A percentile compares a stretch with the other conserved stretches of the same genome.
Evolutionary conservation across 2,329 filamentous ascomycete species (phyloP).

Genomic region (Nigrospora oryzae): DNA sequence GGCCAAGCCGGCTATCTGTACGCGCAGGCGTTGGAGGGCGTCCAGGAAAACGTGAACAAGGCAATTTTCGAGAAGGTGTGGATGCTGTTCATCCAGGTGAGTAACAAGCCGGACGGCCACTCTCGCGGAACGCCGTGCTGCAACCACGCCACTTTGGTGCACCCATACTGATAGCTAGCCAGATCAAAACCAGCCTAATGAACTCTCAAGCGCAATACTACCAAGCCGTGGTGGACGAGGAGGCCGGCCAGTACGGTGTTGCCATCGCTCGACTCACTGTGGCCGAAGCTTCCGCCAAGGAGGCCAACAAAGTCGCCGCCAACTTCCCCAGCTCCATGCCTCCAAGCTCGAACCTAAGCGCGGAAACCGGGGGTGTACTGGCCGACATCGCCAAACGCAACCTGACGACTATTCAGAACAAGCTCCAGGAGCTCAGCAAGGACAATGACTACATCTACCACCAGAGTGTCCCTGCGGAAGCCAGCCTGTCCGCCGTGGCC

Average conservation of each 20-base stretch:
- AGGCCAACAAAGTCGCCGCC: conserved; percentile 68
- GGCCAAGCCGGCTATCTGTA: conserved; percentile 88
- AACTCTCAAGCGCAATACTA: conserved; percentile 86
- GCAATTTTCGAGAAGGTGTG: conserved; percentile 93
- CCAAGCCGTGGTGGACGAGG: conserved; percentile 84
- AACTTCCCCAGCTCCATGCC: conserved; percentile 75
- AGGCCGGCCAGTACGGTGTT: conserved; percentile 77
- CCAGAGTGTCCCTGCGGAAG: conserved; percentile 79
- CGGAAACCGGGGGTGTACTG: conserved; percentile 67
- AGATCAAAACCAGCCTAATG: conserved; percentile 76
- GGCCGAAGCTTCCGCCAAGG: conserved; percentile 69
- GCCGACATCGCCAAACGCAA: conserved; percentile 82
- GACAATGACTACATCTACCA: conserved; percentile 99
- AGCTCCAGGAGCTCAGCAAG: conserved; percentile 66
- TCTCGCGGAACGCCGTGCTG: not conserved
- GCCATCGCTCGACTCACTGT: conserved; percentile 76
- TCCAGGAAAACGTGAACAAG: conserved; percentile 85
- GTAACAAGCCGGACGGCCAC: conserved; percentile 9
- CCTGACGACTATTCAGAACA: conserved; percentile 70
- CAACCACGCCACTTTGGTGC: not conserved
- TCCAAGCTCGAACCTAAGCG: conserved; percentile 71
- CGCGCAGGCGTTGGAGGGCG: conserved; percentile 76
- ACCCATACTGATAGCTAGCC: not conserved
- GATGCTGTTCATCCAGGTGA: conserved; percentile 72
- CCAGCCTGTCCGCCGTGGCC: conserved; percentile 69